A percentile compares a stretch with the other conserved stretches of the same genome.
phyloP scores from a whole-genome alignment of 768 basidiomycete genomes.

The Aureoboletus auriporus region DNA sequence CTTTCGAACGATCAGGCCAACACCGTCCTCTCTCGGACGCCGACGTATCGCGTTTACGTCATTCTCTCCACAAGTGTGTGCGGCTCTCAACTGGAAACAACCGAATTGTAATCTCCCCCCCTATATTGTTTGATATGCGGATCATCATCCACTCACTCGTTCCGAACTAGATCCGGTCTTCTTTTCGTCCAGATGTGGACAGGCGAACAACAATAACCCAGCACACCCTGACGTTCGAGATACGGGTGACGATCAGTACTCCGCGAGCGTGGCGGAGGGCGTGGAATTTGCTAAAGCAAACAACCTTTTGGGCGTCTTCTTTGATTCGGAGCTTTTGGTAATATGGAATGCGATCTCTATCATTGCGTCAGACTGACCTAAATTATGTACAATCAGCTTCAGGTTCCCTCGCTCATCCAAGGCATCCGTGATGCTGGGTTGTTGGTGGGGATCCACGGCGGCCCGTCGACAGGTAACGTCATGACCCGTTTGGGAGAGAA shows the following conservation, averaged over 20 bases:
- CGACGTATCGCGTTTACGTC: constrained; percentile 90
- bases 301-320: constrained; percentile 88
- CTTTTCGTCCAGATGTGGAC: constrained; percentile 86
- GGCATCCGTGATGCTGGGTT: constrained; percentile 87
- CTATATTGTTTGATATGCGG: constrained; percentile 14
- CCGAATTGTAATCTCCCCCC: constrained; percentile 74
- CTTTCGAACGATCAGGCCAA: constrained; percentile 76
- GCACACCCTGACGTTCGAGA: constrained; percentile 33
- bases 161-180: constrained; percentile 81
- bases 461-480: constrained; percentile 38
- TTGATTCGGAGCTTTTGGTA: constrained; percentile 86
- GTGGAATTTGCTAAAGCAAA: constrained; percentile 92
- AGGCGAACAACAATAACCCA: constrained; percentile 36
- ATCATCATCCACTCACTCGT: constrained; percentile 17
- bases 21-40: constrained; percentile 52
- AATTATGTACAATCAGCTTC: constrained; percentile 39
- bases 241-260: constrained; percentile 45
- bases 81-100: constrained; percentile 97
- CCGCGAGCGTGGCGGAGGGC: constrained; percentile 78
- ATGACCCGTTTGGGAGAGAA: constrained; percentile 39
- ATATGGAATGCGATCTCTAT: constrained; percentile 21
- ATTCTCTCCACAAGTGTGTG: constrained; percentile 86
- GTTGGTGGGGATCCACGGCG: constrained; percentile 81
- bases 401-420: constrained; percentile 86
- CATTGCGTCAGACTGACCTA: constrained; percentile 13